Evolutionary conservation across 2,329 filamentous ascomycete species (phyloP), one percentile per base, ranked within the genome.

Genomic region (Gliomastix tumulicola): DNA sequence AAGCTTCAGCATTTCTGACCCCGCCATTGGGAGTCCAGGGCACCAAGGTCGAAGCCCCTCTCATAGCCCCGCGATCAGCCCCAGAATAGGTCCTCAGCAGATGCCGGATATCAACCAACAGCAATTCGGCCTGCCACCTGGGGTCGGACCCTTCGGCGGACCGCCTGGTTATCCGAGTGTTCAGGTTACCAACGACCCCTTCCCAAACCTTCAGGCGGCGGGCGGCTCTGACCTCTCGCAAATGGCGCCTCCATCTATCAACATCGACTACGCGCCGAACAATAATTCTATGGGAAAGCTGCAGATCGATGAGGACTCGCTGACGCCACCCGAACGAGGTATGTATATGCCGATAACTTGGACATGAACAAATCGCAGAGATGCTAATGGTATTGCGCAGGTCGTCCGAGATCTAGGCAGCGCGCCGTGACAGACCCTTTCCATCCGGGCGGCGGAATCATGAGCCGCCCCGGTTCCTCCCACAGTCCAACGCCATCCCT

Each of bases 241-340:
- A 47, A 92, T 94, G 82, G 84, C 83, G 4, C 86, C 89, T n/a
- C 89, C 89, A 1, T 86, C 89, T 35, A 96, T 96, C 60, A 94
- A 92, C 54, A 92, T 96, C 49, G 86, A 95, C 55, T 88, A 87
- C 57, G 89, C 88, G 13, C 89, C 89, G 18, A 81, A 81, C 76
- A 84, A 36, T 66, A 59, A 56, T 41, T 21, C n/a, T 15, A 48
- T 46, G 20, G 49, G 45, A 22, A 86, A 84, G 51, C 62, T 72
- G 21, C 69, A 70, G n/a, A 66, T 80, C 46, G 79, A 87, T 46
- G 73, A 81, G 44, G 86, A 94, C 56, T 88, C 88, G 5, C 64
- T 96, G 43, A 92, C 84, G 35, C 89, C 89, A 1, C 90, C 90
- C 11, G 76, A 87, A 44, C 63, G 76, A 71, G 74, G 77, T 79